Percentiles rank a stretch among this genome's conserved stretches.
These are phyloP conservation scores for Cardiospermum halicacabum DNA, from an alignment of 345 rosid genomes.

Conservation along the genomic window DNA sequence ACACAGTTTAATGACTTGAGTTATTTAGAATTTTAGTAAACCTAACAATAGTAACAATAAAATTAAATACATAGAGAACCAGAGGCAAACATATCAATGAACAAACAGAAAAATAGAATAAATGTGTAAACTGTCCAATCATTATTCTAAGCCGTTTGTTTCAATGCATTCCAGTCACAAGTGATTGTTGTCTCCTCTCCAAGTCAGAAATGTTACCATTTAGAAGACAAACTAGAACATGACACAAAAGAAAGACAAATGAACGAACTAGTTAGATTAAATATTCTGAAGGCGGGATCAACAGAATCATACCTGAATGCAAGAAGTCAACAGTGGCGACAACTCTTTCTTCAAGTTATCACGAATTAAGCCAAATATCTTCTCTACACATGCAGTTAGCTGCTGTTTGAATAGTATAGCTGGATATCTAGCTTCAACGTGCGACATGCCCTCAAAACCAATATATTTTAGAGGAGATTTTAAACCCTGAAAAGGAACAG, in stretches of 20 bases:
- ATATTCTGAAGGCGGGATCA: constrained; percentile 11
- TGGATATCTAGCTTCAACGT: constrained; percentile 94
- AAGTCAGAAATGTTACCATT: neutral
- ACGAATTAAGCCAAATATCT: constrained; percentile 93
- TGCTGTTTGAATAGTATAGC: constrained; percentile 93
- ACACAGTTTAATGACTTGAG: neutral
- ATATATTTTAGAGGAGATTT: constrained; percentile 75
- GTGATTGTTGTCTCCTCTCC: neutral
- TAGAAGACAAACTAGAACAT: neutral
- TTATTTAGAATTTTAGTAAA: neutral
- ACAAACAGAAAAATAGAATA: neutral
- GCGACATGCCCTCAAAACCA: constrained; percentile 69
- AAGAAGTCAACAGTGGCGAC: constrained; percentile 65
- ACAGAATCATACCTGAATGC: constrained; percentile 71
- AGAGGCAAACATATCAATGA: neutral
- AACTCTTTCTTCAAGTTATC: constrained; percentile 93
- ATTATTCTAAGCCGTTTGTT: neutral
- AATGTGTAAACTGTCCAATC: neutral
- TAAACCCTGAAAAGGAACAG: constrained; percentile 46
- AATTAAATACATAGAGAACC: neutral
- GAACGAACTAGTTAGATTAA: neutral
- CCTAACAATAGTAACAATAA: neutral
- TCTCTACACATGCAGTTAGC: constrained; percentile 94
- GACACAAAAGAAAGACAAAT: neutral
- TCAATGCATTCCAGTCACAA: neutral